Conservation (phyloP, 148 eudicot genomes). For the Rhododendron williamsianum region DNA sequence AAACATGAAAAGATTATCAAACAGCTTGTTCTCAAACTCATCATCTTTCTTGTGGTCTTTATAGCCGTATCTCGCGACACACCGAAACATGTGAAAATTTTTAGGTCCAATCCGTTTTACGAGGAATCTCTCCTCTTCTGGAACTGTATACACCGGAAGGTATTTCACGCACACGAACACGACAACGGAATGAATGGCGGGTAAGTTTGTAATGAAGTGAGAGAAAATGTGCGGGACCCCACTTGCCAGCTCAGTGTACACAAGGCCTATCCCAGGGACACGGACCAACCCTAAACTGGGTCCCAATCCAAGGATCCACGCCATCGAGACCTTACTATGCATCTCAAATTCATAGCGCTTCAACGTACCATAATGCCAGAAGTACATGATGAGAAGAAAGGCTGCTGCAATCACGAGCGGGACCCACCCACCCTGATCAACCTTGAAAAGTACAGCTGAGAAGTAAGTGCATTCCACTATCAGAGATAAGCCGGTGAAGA, state of each 20-base stretch:
- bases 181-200: constrained; percentile 91
- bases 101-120: constrained; percentile 97
- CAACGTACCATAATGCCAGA: constrained; percentile 91
- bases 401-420: constrained; percentile 88
- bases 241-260: constrained; percentile 94
- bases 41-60: constrained; percentile 96
- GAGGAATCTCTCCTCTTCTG: constrained; percentile 85
- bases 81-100: constrained; percentile 93
- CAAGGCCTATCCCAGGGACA: constrained; percentile 95
- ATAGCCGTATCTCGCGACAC: constrained; percentile 93
- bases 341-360: constrained; percentile 90
- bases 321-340: constrained; percentile 95
- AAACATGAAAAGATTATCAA: constrained; percentile 66
- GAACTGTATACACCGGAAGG: constrained; percentile 92
- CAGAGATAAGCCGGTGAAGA: constrained; percentile 76
- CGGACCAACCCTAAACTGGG: constrained; percentile 92
- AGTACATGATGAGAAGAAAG: constrained; percentile 75
- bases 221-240: constrained; percentile 94
- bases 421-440: constrained; percentile 98
- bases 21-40: constrained; percentile 78
- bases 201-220: constrained; percentile 91
- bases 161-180: constrained; percentile 89
- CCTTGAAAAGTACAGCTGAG: constrained; percentile 88
- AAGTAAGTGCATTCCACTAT: constrained; percentile 79
- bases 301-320: constrained; percentile 92